Base-by-base conservation (phyloP, 495 filamentous ascomycete genomes). In the Haplographium delicatum region DNA sequence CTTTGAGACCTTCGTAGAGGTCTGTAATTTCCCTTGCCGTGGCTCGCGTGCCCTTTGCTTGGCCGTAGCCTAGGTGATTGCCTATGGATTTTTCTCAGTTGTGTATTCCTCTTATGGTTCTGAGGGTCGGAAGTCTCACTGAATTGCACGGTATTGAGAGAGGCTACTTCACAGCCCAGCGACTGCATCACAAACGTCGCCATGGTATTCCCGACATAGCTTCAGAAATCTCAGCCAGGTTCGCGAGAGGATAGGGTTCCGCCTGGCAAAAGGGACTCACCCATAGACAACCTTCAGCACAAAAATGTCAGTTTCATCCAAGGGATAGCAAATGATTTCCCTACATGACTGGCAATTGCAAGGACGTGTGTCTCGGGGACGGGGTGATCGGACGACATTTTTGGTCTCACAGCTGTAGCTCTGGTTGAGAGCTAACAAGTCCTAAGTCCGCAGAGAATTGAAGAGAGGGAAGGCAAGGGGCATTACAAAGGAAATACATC, bases 191-290 rank as follows among this genome's bases (percentile, higher is more conserved):
- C 87, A 54, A 95, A 91, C 1, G 85, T 84, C 31, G 89, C 89
- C 74, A 97, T 96, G 59, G 88, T 89, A 62, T 98, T 98, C 28
- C 93, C 93, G 62, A 98, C 93, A 80, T 95, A 88, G 58, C 93
- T 98, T 60, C 35, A 28, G 13, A 38, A 22, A n/a, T n/a, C n/a
- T n/a, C n/a, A n/a, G n/a, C n/a, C n/a, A n/a, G n/a, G n/a, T n/a
- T n/a, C n/a, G 11, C 9, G 23, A 54, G 23, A 60, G 57, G 33
- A 6, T n/a, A n/a, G n/a, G n/a, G n/a, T n/a, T n/a, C n/a, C n/a
- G n/a, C n/a, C n/a, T n/a, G n/a, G n/a, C n/a, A n/a, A n/a, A n/a
- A n/a, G 56, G 19, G 47, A 71, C 82, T 75, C 73, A 86, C 83
- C 86, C 86, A 64, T 86, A 89, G 50, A 86, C 83, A 51, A 90